Evolutionary conservation across 2,329 filamentous ascomycete genomes (phyloP).

Genomic region (Aspergillus alliaceus): DNA sequence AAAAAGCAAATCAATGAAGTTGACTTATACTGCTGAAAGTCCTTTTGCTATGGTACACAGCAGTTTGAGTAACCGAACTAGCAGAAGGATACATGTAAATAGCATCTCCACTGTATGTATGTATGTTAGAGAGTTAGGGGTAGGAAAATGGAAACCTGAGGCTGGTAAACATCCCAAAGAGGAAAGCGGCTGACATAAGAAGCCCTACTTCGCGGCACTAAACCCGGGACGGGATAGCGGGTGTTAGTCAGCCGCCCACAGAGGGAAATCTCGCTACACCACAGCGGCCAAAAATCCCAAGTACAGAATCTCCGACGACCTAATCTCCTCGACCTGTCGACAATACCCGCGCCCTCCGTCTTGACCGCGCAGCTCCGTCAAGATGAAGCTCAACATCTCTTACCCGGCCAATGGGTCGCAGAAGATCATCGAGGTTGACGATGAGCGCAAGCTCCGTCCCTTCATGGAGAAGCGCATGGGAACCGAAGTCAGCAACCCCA

Average conservation of each 20-base stretch:
- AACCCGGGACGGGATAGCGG: constrained; percentile 27
- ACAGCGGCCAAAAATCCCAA: constrained; percentile 41
- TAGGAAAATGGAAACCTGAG: too few relatives aligned
- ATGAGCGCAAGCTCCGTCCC: constrained; percentile 98
- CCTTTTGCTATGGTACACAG: too few relatives aligned
- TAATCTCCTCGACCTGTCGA: constrained; percentile 41
- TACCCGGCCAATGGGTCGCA: constrained; percentile 99
- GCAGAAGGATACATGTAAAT: too few relatives aligned
- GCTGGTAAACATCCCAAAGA: background rate
- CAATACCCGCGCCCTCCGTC: constrained; percentile 45
- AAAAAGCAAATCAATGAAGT: too few relatives aligned
- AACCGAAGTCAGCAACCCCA: constrained; percentile 48
- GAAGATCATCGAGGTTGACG: constrained; percentile 98
- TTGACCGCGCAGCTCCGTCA: constrained; percentile 53
- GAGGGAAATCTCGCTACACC: constrained; percentile 41
- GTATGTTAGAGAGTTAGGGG: too few relatives aligned
- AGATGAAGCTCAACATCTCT: constrained; percentile 77
- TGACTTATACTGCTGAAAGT: too few relatives aligned
- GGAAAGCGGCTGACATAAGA: constrained; percentile 23
- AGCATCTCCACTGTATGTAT: too few relatives aligned
- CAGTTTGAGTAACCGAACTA: too few relatives aligned
- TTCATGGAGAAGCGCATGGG: constrained; percentile 97
- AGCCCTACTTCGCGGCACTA: constrained; percentile 25
- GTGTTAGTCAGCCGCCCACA: constrained; percentile 40
- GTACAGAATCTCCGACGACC: constrained; percentile 36